Conservation (phyloP, 2,329 filamentous ascomycete genomes). For the Aspergillus phoenicis region DNA sequence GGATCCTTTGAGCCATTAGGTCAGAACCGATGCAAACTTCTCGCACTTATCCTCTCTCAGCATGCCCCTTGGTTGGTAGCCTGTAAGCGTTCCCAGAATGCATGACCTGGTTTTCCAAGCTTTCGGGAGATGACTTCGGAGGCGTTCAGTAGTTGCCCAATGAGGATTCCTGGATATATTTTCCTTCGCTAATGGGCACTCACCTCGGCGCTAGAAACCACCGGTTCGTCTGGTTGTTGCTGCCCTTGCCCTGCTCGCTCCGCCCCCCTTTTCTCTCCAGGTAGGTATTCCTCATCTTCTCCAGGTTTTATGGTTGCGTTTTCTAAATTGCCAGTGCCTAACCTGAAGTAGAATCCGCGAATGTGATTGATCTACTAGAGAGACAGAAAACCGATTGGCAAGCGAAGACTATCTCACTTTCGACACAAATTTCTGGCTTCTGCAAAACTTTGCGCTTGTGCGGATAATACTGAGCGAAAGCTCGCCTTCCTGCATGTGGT, state of each 20-base stretch:
- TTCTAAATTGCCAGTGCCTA: neutral
- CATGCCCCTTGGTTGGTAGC: neutral
- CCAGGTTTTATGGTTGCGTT: neutral
- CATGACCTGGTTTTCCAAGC: neutral
- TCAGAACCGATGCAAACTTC: neutral
- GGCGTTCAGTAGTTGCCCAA: slow-evolving; percentile 20
- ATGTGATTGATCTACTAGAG: neutral
- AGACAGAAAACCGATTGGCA: neutral
- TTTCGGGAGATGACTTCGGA: slow-evolving; percentile 1
- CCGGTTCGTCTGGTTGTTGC: slow-evolving; percentile 13
- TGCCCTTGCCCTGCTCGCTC: slow-evolving; percentile 13
- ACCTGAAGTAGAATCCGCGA: neutral
- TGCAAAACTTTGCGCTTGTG: neutral
- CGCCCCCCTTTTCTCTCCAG: slow-evolving; percentile 1
- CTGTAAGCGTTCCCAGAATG: neutral
- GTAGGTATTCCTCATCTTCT: neutral
- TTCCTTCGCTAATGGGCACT: slow-evolving; percentile 19
- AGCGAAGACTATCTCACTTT: neutral
- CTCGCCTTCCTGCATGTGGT: neutral
- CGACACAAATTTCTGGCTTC: neutral
- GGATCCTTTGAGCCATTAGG: neutral
- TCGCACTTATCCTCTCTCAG: neutral
- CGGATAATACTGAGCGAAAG: neutral
- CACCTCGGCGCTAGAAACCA: slow-evolving; percentile 24
- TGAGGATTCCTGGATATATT: slow-evolving; percentile 25